These are phyloP conservation scores for Ascochyta fabae DNA, from an alignment of 2,329 filamentous ascomycete genomes.

Conservation along the genomic window DNA sequence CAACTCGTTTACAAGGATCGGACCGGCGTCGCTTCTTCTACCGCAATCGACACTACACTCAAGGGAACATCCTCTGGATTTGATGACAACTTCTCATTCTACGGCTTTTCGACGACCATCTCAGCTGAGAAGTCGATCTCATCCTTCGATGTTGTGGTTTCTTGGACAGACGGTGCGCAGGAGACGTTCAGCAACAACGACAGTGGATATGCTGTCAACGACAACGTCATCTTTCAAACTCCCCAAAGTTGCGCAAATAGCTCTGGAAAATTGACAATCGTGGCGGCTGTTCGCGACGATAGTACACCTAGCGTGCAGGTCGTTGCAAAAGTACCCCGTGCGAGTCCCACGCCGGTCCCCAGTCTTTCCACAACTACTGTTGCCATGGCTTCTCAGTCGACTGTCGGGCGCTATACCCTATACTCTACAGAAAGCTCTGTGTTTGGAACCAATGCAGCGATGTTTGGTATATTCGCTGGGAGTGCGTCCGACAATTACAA, in stretches of 20 bases:
- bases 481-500: constrained; percentile 30
- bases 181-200: constrained; percentile 64
- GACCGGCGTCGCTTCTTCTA: constrained; percentile 56
- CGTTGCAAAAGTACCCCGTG: constrained; percentile 30
- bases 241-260: constrained; percentile 62
- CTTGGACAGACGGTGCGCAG: constrained; percentile 54
- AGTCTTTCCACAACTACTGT: constrained; percentile 29
- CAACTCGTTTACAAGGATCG: constrained; percentile 64
- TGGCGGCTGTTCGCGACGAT: constrained; percentile 34
- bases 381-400: constrained; percentile 33
- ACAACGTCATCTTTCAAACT: constrained; percentile 62
- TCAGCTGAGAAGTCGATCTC: constrained; percentile 66
- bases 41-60: constrained; percentile 53
- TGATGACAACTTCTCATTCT: constrained; percentile 64
- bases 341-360: constrained; percentile 32
- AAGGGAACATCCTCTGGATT: constrained; percentile 62
- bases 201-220: constrained; percentile 60
- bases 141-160: constrained; percentile 63
- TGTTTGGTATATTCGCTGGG: constrained; percentile 31
- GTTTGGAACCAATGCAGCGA: constrained; percentile 21
- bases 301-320: constrained; percentile 25
- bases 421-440: constrained; percentile 32
- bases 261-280: constrained; percentile 29
- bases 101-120: constrained; percentile 53
- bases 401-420: constrained; percentile 33